Evolutionary conservation across 2,329 filamentous ascomycete species (phyloP).

Genomic region (Aspergillus fijiensis): DNA sequence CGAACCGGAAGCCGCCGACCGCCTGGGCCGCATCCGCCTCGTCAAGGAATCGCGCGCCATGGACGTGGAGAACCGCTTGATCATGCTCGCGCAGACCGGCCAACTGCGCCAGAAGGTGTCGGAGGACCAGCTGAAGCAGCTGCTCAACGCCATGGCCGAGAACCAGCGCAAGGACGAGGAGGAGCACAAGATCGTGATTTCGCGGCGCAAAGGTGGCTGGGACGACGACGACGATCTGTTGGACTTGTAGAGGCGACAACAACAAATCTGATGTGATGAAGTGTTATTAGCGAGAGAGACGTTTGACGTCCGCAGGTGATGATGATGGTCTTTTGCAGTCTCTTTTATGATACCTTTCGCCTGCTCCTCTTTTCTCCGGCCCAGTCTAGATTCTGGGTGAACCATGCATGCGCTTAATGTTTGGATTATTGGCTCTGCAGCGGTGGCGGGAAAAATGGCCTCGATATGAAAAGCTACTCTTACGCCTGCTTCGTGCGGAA

Average conservation of each 20-base stretch:
- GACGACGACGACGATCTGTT: slow-evolving; percentile 66
- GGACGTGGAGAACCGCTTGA: slow-evolving; percentile 88
- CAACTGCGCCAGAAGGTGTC: slow-evolving; percentile 86
- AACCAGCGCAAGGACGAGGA: slow-evolving; percentile 60
- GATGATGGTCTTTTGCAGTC: not conserved
- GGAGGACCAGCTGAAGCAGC: slow-evolving; percentile 88
- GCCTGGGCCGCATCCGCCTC: slow-evolving; percentile 87
- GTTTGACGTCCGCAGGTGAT: not conserved
- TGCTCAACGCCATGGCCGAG: slow-evolving; percentile 81
- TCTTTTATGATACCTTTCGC: slow-evolving; percentile 6
- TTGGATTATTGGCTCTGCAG: not conserved
- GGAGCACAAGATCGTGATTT: slow-evolving; percentile 81
- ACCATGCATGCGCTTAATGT: not conserved
- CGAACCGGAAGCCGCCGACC: slow-evolving; percentile 87
- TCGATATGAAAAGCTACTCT: not conserved
- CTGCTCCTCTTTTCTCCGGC: not conserved
- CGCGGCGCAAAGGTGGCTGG: slow-evolving; percentile 76
- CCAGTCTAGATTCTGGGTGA: too few species aligned
- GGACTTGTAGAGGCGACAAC: slow-evolving; percentile 34
- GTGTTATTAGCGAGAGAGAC: slow-evolving; percentile 2
- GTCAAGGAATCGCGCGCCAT: slow-evolving; percentile 89
- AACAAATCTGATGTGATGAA: not conserved
- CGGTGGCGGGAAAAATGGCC: not conserved
- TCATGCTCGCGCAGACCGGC: slow-evolving; percentile 84
- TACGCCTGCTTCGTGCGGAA: not conserved